Evolutionary conservation across 306 rosid species (phyloP).

Genomic region (Casuarina equisetifolia): DNA sequence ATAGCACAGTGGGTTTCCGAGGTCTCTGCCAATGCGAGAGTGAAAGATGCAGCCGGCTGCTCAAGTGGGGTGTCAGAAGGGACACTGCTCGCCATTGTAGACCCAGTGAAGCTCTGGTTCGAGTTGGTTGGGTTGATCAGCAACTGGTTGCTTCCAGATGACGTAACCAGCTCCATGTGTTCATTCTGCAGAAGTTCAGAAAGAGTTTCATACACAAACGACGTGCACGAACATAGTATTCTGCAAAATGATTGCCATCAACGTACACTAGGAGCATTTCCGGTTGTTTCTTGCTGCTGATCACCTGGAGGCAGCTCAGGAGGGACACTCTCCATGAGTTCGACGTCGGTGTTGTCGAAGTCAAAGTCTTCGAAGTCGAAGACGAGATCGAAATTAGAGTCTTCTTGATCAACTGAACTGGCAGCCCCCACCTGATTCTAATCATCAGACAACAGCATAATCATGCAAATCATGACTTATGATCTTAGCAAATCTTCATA

Average conservation of each 20-base stretch:
- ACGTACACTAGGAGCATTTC: not conserved
- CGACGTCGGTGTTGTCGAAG: not conserved
- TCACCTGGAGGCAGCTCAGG: not conserved
- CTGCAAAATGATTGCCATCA: not conserved
- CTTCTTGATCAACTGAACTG: not conserved
- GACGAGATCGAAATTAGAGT: not conserved
- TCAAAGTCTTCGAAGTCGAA: not conserved
- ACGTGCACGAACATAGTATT: no score
- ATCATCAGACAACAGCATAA: not conserved
- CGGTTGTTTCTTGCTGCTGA: not conserved
- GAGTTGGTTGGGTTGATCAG: not conserved
- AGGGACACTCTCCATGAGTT: not conserved
- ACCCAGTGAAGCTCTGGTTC: not conserved
- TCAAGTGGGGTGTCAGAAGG: not conserved
- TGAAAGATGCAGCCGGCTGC: not conserved
- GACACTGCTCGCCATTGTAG: not conserved
- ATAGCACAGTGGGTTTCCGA: not conserved
- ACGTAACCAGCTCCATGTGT: constrained; percentile 7
- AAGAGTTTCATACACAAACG: not conserved
- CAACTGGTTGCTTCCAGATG: constrained; percentile 1
- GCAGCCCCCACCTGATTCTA: constrained; percentile 5
- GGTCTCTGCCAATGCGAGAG: not conserved
- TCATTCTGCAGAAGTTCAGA: not conserved
- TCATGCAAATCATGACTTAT: not conserved
- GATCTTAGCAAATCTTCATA: not conserved